Evolutionary conservation across 176 grass and related monocot genomes (phyloP).

Genomic region (Typha latifolia): DNA sequence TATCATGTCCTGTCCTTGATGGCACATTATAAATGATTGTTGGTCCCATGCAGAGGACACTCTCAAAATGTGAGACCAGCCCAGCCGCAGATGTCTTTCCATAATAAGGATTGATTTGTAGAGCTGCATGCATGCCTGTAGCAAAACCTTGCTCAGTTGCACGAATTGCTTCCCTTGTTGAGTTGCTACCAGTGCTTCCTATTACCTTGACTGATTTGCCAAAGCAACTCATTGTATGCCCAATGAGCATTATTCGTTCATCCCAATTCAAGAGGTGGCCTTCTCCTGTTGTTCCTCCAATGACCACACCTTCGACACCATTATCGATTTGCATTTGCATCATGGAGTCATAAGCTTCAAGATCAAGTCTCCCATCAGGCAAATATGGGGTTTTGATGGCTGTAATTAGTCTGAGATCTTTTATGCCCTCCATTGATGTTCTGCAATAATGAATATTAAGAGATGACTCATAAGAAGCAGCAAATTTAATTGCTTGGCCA

Average conservation of each 20-base stretch:
- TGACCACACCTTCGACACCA: constrained; percentile 74
- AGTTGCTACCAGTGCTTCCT: constrained; percentile 92
- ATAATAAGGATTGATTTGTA: constrained; percentile 95
- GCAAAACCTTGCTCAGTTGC: constrained; percentile 83
- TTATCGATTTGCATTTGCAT: constrained; percentile 67
- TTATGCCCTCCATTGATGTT: constrained; percentile 60
- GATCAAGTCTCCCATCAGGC: constrained; percentile 89
- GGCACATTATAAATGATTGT: constrained; percentile 90
- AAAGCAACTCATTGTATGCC: constrained; percentile 94
- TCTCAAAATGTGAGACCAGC: constrained; percentile 63
- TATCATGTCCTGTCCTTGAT: constrained; percentile 67
- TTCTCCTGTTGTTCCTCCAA: constrained; percentile 85
- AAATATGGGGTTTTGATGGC: constrained; percentile 93
- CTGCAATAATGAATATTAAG: constrained; percentile 31
- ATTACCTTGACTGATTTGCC: constrained; percentile 80
- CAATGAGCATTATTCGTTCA: constrained; percentile 95
- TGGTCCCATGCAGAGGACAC: constrained; percentile 73
- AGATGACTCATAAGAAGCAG: constrained; percentile 1
- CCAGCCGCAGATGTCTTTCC: constrained; percentile 75
- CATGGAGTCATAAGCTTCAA: constrained; percentile 86
- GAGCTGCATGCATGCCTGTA: constrained; percentile 83
- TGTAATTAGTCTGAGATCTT: constrained; percentile 60
- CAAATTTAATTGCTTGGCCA: background rate
- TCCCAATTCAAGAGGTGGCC: constrained; percentile 99
- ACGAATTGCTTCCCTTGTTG: constrained; percentile 83